phyloP scores from a whole-genome alignment of 2,329 filamentous ascomycete genomes.

The Venturia oleaginea region DNA sequence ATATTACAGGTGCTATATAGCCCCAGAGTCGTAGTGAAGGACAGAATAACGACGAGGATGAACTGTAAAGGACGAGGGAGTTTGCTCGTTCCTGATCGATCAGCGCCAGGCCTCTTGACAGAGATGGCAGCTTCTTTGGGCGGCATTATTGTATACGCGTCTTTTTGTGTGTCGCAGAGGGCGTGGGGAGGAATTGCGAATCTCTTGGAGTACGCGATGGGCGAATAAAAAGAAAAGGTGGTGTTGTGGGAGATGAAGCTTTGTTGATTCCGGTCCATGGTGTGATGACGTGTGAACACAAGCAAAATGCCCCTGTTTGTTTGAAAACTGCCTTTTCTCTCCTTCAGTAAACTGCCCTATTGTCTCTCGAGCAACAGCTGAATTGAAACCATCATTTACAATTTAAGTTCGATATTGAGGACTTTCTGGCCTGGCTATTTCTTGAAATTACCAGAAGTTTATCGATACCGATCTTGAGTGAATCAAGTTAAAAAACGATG shows the following conservation, averaged over 20 bases:
- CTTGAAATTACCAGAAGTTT: no score
- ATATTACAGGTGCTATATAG: not conserved
- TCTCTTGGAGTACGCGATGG: not conserved
- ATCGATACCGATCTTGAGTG: no score
- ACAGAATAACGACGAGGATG: constrained; percentile 8
- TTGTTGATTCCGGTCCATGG: not conserved
- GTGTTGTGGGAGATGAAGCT: not conserved
- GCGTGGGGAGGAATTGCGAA: not conserved
- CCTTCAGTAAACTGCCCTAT: no score
- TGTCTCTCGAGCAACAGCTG: no score
- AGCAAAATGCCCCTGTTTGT: not conserved
- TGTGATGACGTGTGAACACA: not conserved
- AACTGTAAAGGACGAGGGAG: constrained; percentile 6
- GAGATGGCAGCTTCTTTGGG: not conserved
- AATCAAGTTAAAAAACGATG: no score
- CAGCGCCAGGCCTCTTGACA: not conserved
- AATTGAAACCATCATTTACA: no score
- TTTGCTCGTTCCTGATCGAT: not conserved
- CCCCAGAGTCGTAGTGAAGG: constrained; percentile 7
- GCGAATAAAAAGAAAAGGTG: not conserved
- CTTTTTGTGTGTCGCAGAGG: not conserved
- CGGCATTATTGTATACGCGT: not conserved
- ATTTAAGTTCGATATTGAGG: no score
- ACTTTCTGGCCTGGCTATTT: no score
- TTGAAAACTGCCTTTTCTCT: not conserved